Percentiles rank a stretch among this genome's conserved stretches.
phyloP scores from a whole-genome alignment of 2,329 filamentous ascomycete species.

The Drechslerella stenobrocha region DNA sequence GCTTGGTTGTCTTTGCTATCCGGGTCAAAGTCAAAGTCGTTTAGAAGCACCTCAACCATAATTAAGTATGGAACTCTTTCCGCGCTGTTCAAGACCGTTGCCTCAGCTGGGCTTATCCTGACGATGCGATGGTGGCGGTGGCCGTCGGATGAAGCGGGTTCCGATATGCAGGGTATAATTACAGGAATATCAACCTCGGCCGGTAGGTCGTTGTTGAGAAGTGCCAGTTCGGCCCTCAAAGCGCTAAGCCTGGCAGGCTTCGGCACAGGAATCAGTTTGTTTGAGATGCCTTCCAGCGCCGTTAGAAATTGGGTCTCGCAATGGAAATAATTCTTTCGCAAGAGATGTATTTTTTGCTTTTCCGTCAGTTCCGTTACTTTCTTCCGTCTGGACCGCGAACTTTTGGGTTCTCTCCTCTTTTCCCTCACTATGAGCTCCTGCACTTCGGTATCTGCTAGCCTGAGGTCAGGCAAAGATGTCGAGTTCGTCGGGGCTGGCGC shows the following conservation, averaged over 20 bases:
- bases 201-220: slow-evolving; percentile 78
- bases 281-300: slow-evolving; percentile 80
- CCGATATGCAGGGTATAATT: slow-evolving; percentile 71
- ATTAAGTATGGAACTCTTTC: slow-evolving; percentile 83
- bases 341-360: slow-evolving; percentile 69
- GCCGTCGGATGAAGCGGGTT: slow-evolving; percentile 58
- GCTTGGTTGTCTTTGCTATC: slow-evolving; percentile 72
- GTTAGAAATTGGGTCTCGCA: slow-evolving; percentile 79
- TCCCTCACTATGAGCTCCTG: slow-evolving; percentile 49
- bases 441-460: slow-evolving; percentile 31
- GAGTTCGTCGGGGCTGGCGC: slow-evolving; percentile 36
- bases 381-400: slow-evolving; percentile 24
- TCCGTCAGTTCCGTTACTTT: slow-evolving; percentile 61
- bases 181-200: slow-evolving; percentile 82
- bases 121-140: slow-evolving; percentile 81
- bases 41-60: slow-evolving; percentile 79
- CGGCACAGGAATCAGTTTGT: slow-evolving; percentile 77
- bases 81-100: slow-evolving; percentile 81
- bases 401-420: slow-evolving; percentile 49
- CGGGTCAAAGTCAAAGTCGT: slow-evolving; percentile 82
- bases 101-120: slow-evolving; percentile 78
- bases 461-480: slow-evolving; percentile 52
- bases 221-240: slow-evolving; percentile 74
- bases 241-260: slow-evolving; percentile 81
- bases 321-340: slow-evolving; percentile 80